Evolutionary conservation across 306 rosid species (phyloP).

Genomic region (Vicia faba): DNA sequence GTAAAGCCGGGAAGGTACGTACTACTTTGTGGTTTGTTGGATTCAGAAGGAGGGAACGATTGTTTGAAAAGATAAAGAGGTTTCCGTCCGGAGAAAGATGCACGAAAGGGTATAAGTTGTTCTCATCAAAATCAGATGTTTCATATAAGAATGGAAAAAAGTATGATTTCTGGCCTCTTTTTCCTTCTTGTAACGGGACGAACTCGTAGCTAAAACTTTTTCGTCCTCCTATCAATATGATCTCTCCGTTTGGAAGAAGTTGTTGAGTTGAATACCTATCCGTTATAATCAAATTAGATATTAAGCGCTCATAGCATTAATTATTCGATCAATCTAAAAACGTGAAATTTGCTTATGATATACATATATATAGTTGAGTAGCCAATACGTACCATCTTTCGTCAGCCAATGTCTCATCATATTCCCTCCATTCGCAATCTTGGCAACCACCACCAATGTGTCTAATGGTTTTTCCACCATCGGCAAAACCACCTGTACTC

Average conservation of each 20-base stretch:
- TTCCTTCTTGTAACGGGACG: slow-evolving; percentile 52
- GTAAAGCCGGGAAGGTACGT: slow-evolving; percentile 54
- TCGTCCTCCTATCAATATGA: slow-evolving; percentile 77
- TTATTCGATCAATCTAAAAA: too few relatives aligned
- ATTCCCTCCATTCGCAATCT: slow-evolving; percentile 55
- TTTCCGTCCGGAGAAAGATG: slow-evolving; percentile 69
- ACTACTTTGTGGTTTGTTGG: slow-evolving; percentile 49
- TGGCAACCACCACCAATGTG: slow-evolving; percentile 44
- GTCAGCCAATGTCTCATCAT: slow-evolving; percentile 37
- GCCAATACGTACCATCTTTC: slow-evolving; percentile 56
- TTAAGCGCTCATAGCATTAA: neutral
- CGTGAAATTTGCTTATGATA: too few relatives aligned
- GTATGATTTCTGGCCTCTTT: neutral
- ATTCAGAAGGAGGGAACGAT: slow-evolving; percentile 67
- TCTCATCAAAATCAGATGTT: slow-evolving; percentile 71
- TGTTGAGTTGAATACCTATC: slow-evolving; percentile 68
- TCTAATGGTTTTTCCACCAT: slow-evolving; percentile 54
- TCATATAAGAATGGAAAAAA: slow-evolving; percentile 55
- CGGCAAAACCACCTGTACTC: slow-evolving; percentile 64
- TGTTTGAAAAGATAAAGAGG: slow-evolving; percentile 78
- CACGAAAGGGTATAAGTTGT: slow-evolving; percentile 89
- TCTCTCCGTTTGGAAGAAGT: slow-evolving; percentile 57
- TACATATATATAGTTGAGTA: neutral
- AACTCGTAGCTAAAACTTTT: slow-evolving; percentile 60
- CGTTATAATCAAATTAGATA: neutral